phyloP scores from a whole-genome alignment of 2,329 filamentous ascomycete species.

The Pestalotiopsis sp. region DNA sequence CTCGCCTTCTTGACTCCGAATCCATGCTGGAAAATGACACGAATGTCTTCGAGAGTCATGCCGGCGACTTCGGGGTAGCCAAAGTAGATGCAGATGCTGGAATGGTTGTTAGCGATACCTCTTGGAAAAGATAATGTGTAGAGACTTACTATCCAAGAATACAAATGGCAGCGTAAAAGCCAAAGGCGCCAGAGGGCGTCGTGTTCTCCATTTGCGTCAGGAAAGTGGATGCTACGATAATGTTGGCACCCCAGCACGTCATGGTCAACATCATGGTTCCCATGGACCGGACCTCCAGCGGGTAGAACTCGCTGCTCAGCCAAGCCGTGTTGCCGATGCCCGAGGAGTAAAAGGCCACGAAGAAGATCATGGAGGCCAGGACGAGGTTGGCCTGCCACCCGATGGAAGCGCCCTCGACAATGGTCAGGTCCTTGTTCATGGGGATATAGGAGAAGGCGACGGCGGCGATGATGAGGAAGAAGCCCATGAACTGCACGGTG shows the following conservation, averaged over 20 bases:
- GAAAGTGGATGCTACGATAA: slow-evolving; percentile 9
- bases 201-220: slow-evolving; percentile 12
- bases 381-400: slow-evolving; percentile 1
- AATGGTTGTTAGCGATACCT: neutral
- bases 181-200: slow-evolving; percentile 9
- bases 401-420: neutral
- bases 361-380: slow-evolving; percentile 6
- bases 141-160: slow-evolving; percentile 8
- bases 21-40: slow-evolving; percentile 7
- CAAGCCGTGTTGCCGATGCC: slow-evolving; percentile 11
- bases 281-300: slow-evolving; percentile 1
- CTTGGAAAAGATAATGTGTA: too few species aligned
- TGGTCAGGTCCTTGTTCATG: neutral
- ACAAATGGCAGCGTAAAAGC: slow-evolving; percentile 7
- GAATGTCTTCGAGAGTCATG: slow-evolving; percentile 9
- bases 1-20: slow-evolving; percentile 6
- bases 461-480: slow-evolving; percentile 8
- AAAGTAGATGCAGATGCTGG: slow-evolving; percentile 9
- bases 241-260: slow-evolving; percentile 8
- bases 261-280: slow-evolving; percentile 12
- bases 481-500: slow-evolving; percentile 8
- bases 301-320: slow-evolving; percentile 8
- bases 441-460: slow-evolving; percentile 4
- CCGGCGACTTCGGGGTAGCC: slow-evolving; percentile 10
- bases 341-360: slow-evolving; percentile 3